These are phyloP conservation scores for Trichoderma reesei DNA, from an alignment of 495 filamentous ascomycete species.

Conservation along the genomic window DNA sequence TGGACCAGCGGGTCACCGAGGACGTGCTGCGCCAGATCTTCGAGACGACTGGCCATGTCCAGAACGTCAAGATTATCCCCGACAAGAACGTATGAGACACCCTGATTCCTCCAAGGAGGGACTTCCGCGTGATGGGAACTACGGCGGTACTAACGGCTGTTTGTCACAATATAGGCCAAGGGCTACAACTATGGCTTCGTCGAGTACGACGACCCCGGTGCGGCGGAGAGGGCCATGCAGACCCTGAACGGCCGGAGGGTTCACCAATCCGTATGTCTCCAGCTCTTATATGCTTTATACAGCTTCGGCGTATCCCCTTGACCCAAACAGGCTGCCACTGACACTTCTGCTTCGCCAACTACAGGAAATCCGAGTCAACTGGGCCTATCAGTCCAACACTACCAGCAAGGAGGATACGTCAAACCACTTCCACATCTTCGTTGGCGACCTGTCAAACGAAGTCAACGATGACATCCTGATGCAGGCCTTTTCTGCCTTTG, in stretches of 20 bases:
- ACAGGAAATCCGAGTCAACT: conserved; percentile 98
- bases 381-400: conserved; percentile 97
- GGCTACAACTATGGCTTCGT: conserved; percentile 99
- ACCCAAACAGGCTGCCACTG: conserved; percentile 13
- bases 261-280: conserved; percentile 70
- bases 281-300: background rate
- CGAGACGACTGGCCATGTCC: conserved; percentile 94
- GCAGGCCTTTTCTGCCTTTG: conserved; percentile 95
- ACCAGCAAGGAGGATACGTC: conserved; percentile 95
- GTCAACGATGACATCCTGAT: conserved; percentile 94
- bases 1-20: conserved; percentile 93
- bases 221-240: conserved; percentile 93
- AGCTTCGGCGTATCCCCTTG: background rate
- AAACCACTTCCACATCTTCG: conserved; percentile 98
- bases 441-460: conserved; percentile 96
- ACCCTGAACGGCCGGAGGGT: conserved; percentile 92
- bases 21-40: conserved; percentile 97
- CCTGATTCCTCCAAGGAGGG: background rate
- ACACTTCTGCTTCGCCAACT: background rate
- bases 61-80: conserved; percentile 98
- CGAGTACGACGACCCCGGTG: conserved; percentile 95
- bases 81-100: conserved; percentile 83
- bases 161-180: conserved; percentile 51
- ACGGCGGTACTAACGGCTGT: conserved; percentile 7
- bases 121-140: background rate